Evolutionary conservation across 257 asterid genomes (phyloP).

Genomic region (Solanum infundibuliforme): DNA sequence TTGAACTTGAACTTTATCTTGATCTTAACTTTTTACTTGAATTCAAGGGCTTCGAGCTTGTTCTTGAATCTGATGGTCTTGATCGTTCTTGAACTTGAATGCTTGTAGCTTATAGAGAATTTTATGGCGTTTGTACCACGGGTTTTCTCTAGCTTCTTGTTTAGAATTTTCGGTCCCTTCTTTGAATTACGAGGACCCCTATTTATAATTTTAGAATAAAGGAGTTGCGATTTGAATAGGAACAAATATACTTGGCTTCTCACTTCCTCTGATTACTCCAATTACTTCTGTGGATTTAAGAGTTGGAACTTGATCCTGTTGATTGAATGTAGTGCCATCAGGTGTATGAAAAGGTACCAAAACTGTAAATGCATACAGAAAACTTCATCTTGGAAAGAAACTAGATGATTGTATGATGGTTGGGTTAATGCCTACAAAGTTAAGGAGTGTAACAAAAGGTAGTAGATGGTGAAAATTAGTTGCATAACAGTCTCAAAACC

Average conservation of each 20-base stretch:
- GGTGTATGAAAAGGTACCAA: slow-evolving; percentile 4
- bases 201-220: too few relatives aligned
- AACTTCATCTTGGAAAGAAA: background rate
- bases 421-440: background rate
- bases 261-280: slow-evolving; percentile 84
- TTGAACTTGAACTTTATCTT: too few relatives aligned
- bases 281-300: slow-evolving; percentile 41
- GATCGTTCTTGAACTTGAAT: too few relatives aligned
- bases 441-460: background rate
- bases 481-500: background rate
- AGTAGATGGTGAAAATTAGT: background rate
- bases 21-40: too few relatives aligned
- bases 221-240: slow-evolving; percentile 14
- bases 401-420: background rate
- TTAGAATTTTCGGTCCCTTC: too few relatives aligned
- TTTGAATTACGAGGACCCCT: too few relatives aligned
- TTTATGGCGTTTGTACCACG: too few relatives aligned
- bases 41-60: too few relatives aligned
- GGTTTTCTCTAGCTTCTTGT: too few relatives aligned
- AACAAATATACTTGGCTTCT: slow-evolving; percentile 90
- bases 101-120: too few relatives aligned
- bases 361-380: background rate
- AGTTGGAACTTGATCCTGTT: slow-evolving; percentile 43
- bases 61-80: too few relatives aligned
- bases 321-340: slow-evolving; percentile 16